Percentiles rank a stretch among this genome's conserved stretches.
Evolutionary conservation across 2,329 filamentous ascomycete genomes (phyloP).

Genomic region (Coniochaeta sp.): DNA sequence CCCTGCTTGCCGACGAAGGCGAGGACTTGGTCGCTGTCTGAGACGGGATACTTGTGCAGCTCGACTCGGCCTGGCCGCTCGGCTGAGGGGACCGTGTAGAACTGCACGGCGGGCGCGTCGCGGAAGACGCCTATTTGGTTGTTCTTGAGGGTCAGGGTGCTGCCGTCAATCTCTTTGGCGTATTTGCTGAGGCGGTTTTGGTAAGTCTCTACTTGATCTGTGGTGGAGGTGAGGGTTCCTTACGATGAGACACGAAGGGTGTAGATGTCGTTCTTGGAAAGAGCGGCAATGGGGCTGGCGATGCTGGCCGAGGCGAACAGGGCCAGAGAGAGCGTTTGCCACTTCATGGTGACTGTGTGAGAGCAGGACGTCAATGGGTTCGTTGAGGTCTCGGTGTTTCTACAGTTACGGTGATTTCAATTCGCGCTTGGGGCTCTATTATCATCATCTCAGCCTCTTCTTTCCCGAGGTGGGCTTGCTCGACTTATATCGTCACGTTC

Average conservation of each 20-base stretch:
- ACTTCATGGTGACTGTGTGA: constrained; percentile 10
- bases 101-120: constrained; percentile 12
- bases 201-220: not conserved
- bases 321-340: constrained; percentile 10
- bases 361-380: not conserved
- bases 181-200: not conserved
- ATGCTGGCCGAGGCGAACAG: constrained; percentile 10
- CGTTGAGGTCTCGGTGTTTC: not conserved
- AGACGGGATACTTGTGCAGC: constrained; percentile 28
- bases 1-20: constrained; percentile 25
- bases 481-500: not conserved
- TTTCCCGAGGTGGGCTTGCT: not conserved
- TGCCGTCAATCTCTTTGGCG: constrained; percentile 18
- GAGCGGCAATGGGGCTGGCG: constrained; percentile 8
- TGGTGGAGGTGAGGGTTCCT: not conserved
- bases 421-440: not conserved
- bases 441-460: not conserved
- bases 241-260: constrained; percentile 16
- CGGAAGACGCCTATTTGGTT: constrained; percentile 23
- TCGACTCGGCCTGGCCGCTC: constrained; percentile 17
- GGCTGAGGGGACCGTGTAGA: constrained; percentile 21
- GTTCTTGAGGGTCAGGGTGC: constrained; percentile 22
- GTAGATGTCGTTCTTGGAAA: constrained; percentile 9
- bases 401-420: not conserved
- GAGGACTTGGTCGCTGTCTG: constrained; percentile 26